Percentiles rank a stretch among this genome's conserved stretches.
These are phyloP conservation scores for Luffa aegyptiaca DNA, from an alignment of 306 rosid genomes.

Conservation along the genomic window DNA sequence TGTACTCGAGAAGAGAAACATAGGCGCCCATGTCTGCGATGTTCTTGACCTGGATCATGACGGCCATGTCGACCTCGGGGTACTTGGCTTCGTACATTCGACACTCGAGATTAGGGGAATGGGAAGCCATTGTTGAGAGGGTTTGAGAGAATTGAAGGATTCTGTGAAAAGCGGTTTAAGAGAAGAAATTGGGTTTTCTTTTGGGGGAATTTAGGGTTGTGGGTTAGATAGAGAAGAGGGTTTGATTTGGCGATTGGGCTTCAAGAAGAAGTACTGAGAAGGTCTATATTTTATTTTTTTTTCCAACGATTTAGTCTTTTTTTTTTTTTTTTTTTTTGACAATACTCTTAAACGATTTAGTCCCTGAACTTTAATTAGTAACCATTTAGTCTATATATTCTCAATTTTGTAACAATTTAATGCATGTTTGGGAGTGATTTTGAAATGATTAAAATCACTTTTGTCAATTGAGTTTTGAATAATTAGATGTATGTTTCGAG, in stretches of 20 bases:
- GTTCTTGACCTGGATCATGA: constrained; percentile 95
- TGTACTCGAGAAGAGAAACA: constrained; percentile 91
- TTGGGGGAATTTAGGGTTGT: not conserved
- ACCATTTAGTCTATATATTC: too few species aligned
- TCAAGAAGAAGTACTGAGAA: not conserved
- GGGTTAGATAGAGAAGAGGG: not conserved
- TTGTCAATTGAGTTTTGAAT: too few species aligned
- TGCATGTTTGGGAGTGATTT: too few species aligned
- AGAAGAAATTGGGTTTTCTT: not conserved
- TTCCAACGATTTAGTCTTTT: too few species aligned
- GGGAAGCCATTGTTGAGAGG: constrained; percentile 27
- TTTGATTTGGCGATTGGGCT: not conserved
- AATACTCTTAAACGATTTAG: too few species aligned
- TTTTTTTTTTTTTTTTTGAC: too few species aligned
- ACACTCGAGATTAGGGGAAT: constrained; percentile 63
- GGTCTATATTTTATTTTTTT: too few species aligned
- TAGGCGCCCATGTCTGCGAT: constrained; percentile 98
- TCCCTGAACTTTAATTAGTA: too few species aligned
- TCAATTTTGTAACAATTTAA: too few species aligned
- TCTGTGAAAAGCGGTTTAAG: not conserved
- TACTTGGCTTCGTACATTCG: constrained; percentile 89
- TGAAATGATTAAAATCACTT: too few species aligned
- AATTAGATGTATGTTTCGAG: too few species aligned
- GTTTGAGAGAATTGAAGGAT: not conserved
- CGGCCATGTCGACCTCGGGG: constrained; percentile 97